Base-by-base conservation (phyloP, 768 basidiomycete species). In the Psilocybe tampanensis region DNA sequence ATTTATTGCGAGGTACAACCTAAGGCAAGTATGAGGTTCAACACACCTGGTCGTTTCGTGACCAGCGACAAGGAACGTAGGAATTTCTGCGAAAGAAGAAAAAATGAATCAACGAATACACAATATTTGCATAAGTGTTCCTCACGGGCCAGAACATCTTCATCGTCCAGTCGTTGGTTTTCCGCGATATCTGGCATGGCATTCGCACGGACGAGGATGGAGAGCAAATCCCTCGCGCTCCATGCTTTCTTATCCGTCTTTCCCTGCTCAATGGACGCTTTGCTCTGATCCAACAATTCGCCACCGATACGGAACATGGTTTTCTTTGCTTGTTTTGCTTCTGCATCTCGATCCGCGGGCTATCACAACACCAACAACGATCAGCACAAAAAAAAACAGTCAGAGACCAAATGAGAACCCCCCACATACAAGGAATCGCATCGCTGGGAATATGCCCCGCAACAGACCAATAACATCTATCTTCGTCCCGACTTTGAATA, bases 121-220 rank as follows among this genome's bases (percentile, higher is more conserved):
- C n/a, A n/a, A n/a, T n/a, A n/a, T n/a, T n/a, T n/a, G n/a, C n/a
- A n/a, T n/a, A n/a, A n/a, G n/a, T n/a, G n/a, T n/a, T 17, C 5
- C 81, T 52, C 44, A 86, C 76, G 74, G 47, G 73, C 69, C 2
- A 86, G 48, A 8, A 89, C 83, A 55, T 88, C 86, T 22, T 79
- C 75, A 47, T 89, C 87, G 0, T 77, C 77, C 64, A 89, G 61
- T 41, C 71, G 70, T 62, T 85, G 84, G 26, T 60, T 71, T n/a
- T 80, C 78, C 0, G 80, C 77, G 3, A 84, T 60, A 59, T 86
- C 83, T 2, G 76, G 76, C 9, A 80, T 76, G 68, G 85, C 76
- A 65, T 89, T 89, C 2, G 86, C 86, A 51, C 75, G 76, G 39
- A 88, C 74, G 2, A 89, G 72, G 22, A 86, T 65, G 1, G 81